Conservation (phyloP, 306 rosid species). For the Pachyrhizus erosus region DNA sequence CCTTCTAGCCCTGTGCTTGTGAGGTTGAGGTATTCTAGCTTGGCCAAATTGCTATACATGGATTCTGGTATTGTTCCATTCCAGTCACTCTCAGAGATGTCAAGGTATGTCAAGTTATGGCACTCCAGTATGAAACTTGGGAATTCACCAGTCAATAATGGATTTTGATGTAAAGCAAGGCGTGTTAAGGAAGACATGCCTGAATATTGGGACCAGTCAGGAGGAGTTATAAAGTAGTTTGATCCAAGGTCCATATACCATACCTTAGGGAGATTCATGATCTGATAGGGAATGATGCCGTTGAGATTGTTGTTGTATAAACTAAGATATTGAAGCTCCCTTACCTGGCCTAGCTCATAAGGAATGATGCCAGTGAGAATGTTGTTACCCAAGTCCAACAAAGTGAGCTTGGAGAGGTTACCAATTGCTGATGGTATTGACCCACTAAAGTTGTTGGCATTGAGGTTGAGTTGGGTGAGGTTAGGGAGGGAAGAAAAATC, state of each 20-base stretch:
- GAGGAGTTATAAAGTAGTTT: slow-evolving; percentile 49
- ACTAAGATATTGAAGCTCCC: slow-evolving; percentile 60
- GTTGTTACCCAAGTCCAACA: slow-evolving; percentile 65
- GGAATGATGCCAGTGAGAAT: slow-evolving; percentile 62
- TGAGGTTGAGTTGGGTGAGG: slow-evolving; percentile 62
- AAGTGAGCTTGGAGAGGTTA: slow-evolving; percentile 60
- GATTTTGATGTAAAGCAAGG: slow-evolving; percentile 48
- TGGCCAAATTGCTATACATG: slow-evolving; percentile 51
- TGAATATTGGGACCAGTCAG: slow-evolving; percentile 60
- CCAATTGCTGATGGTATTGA: slow-evolving; percentile 64
- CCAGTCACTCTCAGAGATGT: slow-evolving; percentile 53
- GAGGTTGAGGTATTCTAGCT: slow-evolving; percentile 69
- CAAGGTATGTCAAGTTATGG: slow-evolving; percentile 61
- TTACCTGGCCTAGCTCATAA: slow-evolving; percentile 51
- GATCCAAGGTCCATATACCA: slow-evolving; percentile 57
- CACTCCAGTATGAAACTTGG: slow-evolving; percentile 64
- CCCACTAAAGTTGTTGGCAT: slow-evolving; percentile 52
- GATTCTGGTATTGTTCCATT: slow-evolving; percentile 59
- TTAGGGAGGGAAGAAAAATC: slow-evolving; percentile 53
- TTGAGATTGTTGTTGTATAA: slow-evolving; percentile 50
- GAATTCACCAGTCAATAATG: slow-evolving; percentile 41
- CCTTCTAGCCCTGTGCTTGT: slow-evolving; percentile 53
- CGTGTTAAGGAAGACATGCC: slow-evolving; percentile 52
- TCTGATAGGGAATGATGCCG: slow-evolving; percentile 60
- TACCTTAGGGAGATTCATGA: slow-evolving; percentile 64